phyloP scores from a whole-genome alignment of 129 eudicot genomes.

The Artemisia tridentata region DNA sequence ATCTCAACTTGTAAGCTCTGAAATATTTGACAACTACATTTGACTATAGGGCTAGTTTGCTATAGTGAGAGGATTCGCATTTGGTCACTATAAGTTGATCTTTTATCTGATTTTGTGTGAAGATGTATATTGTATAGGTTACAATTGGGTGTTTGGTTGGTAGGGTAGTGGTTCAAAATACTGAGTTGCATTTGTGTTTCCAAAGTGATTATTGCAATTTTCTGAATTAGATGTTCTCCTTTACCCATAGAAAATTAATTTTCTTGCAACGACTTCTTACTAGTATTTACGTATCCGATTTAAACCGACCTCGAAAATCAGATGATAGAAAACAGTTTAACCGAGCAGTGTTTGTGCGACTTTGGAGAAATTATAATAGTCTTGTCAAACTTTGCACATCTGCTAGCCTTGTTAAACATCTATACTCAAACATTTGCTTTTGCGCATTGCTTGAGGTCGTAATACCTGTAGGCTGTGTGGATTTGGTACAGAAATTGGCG shows the following conservation, averaged over 20 bases:
- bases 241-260: background rate
- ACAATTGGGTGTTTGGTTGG: background rate
- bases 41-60: background rate
- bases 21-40: background rate
- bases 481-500: too few species aligned
- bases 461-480: background rate
- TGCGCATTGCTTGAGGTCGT: background rate
- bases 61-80: background rate
- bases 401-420: background rate
- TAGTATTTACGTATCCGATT: too few species aligned
- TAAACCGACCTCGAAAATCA: too few species aligned
- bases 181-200: background rate
- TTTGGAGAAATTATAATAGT: background rate
- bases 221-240: background rate
- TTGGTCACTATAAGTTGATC: background rate
- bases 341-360: background rate
- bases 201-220: background rate
- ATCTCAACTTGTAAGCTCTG: background rate
- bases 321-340: background rate
- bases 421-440: background rate
- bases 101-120: background rate
- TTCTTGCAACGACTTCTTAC: background rate
- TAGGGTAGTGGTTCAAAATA: background rate
- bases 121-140: background rate
- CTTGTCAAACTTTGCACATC: background rate